These are phyloP conservation scores for Kwoniella sp. DNA, from an alignment of 768 basidiomycete genomes.

Conservation along the genomic window DNA sequence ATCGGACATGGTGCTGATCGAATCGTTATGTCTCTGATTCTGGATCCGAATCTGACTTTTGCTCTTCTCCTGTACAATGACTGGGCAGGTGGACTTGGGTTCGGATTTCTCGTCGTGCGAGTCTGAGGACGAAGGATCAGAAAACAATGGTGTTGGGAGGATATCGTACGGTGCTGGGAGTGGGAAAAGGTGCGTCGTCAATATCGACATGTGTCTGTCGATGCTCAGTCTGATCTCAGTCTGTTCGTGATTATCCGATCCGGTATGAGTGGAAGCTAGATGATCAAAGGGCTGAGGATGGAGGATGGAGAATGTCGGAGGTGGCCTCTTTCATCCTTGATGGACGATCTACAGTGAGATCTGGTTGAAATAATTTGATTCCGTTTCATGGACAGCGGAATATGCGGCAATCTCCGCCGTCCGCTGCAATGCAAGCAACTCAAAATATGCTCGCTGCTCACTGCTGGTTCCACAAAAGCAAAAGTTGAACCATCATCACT, in stretches of 20 bases:
- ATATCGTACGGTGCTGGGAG: conserved; percentile 20
- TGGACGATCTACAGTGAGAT: neutral
- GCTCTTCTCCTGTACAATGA: no score
- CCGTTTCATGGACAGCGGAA: no score
- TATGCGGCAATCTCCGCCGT: no score
- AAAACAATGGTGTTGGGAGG: conserved; percentile 3
- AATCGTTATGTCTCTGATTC: no score
- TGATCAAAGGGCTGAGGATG: neutral
- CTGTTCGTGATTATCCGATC: neutral
- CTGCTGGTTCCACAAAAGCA: no score
- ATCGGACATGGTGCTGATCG: conserved; percentile 1
- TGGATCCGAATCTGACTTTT: neutral
- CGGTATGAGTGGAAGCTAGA: no score
- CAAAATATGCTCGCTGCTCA: no score
- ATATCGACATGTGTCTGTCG: neutral
- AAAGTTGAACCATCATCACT: no score
- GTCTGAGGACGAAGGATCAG: neutral
- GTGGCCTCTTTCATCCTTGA: neutral
- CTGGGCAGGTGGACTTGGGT: no score
- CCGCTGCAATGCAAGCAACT: no score
- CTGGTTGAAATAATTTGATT: no score
- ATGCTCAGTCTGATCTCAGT: no score
- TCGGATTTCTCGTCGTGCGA: neutral
- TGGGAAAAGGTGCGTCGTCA: neutral
- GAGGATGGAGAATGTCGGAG: neutral